Base-by-base conservation (phyloP, 495 filamentous ascomycete genomes). In the Trypethelium eluteriae region DNA sequence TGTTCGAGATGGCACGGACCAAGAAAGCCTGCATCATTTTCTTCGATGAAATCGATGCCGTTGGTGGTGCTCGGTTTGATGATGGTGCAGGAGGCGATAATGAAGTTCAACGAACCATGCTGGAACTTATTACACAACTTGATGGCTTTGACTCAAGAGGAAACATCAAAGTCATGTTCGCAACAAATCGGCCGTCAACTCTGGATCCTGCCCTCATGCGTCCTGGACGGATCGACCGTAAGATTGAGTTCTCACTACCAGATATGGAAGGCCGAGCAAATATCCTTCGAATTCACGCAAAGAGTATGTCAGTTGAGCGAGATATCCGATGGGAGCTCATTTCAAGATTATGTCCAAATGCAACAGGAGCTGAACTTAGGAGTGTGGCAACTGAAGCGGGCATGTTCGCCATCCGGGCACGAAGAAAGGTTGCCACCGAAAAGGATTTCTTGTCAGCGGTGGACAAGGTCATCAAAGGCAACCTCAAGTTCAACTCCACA, bases 11-110 rank as follows among this genome's bases (percentile, higher is more conserved):
- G 94, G 94, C 95, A 18, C 90, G 94, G 62, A 98, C 94, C 53
- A 98, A 98, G 86, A 98, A 98, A 78, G 94, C 94, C 16, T 98
- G 94, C 79, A 98, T 98, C 75, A 98, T 98, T 79, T 98, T 98
- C 88, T 98, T 98, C 77, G 94, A 98, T 80, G 94, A 98, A 80
- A 94, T 98, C 71, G 94, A 98, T 78, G 94, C 94, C 39, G 89
- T 98, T 67, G 94, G 94, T 74, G 94, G 94, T 68, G 94, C 94
- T n/a, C 91, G 94, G 71, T 98, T 98, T 73, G 94, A 98, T 73
- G 94, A 98, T 72, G 94, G 94, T 59, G 95, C 94, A 53, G 94
- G 94, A 71, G 94, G 94, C 68, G 94, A 98, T 77, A 98, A 98
- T 76, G 94, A 98, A 75, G 94, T 98, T n/a, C 94, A 98, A 79